Percentiles rank a stretch among this genome's conserved stretches.
These are phyloP conservation scores for Pluteus cervinus DNA, from an alignment of 768 basidiomycete species.

Conservation along the genomic window DNA sequence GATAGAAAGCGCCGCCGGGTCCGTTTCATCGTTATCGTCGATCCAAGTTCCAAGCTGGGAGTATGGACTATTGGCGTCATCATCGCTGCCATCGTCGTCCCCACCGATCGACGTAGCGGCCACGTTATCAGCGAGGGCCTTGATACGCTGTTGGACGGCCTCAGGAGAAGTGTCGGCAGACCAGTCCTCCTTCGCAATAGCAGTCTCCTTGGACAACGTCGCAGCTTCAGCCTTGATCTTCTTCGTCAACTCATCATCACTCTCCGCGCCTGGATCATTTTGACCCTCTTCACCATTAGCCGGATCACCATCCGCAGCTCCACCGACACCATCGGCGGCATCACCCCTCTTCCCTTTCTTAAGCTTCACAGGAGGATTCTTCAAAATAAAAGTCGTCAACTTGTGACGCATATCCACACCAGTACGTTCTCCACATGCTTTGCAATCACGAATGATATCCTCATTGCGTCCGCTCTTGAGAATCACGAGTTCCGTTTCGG, in stretches of 20 bases:
- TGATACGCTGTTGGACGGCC: conserved; percentile 79
- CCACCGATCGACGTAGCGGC: conserved; percentile 46
- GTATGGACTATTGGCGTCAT: conserved; percentile 84
- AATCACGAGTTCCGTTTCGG: conserved; percentile 93
- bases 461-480: conserved; percentile 77
- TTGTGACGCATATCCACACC: conserved; percentile 96
- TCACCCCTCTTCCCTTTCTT: conserved; percentile 65
- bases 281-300: conserved; percentile 31
- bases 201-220: conserved; percentile 58
- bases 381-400: conserved; percentile 91
- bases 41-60: conserved; percentile 79
- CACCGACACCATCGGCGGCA: conserved; percentile 40
- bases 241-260: conserved; percentile 83
- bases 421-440: conserved; percentile 93
- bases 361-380: conserved; percentile 90
- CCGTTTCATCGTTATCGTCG: conserved; percentile 56
- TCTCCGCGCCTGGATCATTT: conserved; percentile 53
- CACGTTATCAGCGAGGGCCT: conserved; percentile 57
- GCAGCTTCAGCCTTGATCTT: conserved; percentile 91
- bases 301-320: conserved; percentile 29
- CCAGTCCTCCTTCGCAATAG: conserved; percentile 74
- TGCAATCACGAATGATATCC: conserved; percentile 93
- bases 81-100: conserved; percentile 87
- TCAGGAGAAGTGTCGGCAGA: conserved; percentile 87
- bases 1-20: conserved; percentile 45